Conservation (phyloP, 2,329 filamentous ascomycete genomes). For the Lecanoromycetidae sp. region DNA sequence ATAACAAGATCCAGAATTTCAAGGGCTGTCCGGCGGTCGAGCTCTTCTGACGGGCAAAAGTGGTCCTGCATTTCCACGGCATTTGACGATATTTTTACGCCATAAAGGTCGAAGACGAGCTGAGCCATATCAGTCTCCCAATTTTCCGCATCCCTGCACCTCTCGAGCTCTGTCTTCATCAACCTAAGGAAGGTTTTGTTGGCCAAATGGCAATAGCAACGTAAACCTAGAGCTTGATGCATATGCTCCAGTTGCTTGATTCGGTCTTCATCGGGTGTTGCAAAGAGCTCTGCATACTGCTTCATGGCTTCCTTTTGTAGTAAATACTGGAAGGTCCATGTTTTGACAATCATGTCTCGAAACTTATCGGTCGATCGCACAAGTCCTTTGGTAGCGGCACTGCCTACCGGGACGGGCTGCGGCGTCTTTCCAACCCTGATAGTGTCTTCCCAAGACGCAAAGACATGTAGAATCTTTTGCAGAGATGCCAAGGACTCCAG, state of each 20-base stretch:
- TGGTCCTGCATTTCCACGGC: conserved; percentile 59
- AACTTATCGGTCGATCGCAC: conserved; percentile 46
- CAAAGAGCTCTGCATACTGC: conserved; percentile 53
- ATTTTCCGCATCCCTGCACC: conserved; percentile 57
- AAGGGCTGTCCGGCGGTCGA: conserved; percentile 70
- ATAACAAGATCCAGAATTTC: conserved; percentile 76
- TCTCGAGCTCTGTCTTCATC: conserved; percentile 73
- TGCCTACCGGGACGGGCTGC: conserved; percentile 46
- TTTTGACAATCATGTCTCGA: conserved; percentile 73
- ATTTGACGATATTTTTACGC: conserved; percentile 60
- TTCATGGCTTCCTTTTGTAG: conserved; percentile 62
- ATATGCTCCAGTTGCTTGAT: conserved; percentile 70
- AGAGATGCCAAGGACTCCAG: conserved; percentile 60
- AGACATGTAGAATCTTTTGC: conserved; percentile 62
- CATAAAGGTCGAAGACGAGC: conserved; percentile 71
- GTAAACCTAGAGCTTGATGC: conserved; percentile 71
- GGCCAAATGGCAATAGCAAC: conserved; percentile 72
- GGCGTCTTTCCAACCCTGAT: conserved; percentile 63
- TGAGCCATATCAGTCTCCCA: conserved; percentile 81
- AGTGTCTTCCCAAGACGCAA: conserved; percentile 72
- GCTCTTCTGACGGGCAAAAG: conserved; percentile 59
- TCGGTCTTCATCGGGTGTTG: conserved; percentile 56
- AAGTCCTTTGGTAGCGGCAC: conserved; percentile 29
- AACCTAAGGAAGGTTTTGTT: conserved; percentile 83
- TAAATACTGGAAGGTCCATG: conserved; percentile 78